Evolutionary conservation across 306 rosid genomes (phyloP).

Genomic region (Cucumis hystrix): DNA sequence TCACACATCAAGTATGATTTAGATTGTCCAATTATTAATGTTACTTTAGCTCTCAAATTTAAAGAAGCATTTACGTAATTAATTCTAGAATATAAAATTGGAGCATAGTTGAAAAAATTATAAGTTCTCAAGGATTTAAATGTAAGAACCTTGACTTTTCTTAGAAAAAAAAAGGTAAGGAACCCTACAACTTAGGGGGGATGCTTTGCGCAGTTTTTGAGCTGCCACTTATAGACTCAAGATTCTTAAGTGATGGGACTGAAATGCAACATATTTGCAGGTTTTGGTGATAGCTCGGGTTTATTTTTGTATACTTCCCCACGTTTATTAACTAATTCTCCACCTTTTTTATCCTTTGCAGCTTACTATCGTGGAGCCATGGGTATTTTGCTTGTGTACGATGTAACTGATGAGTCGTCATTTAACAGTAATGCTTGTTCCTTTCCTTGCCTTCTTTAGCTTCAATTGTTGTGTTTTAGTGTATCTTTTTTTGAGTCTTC

Average conservation of each 20-base stretch:
- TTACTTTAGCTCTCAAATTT: not conserved
- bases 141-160: not conserved
- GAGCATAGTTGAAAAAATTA: not conserved
- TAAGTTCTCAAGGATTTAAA: not conserved
- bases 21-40: not conserved
- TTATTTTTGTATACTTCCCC: not conserved
- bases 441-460: conserved; percentile 9
- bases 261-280: not conserved
- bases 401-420: conserved; percentile 91
- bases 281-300: not conserved
- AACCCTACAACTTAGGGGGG: not conserved
- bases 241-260: not conserved
- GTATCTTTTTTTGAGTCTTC: not conserved
- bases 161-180: too few species aligned
- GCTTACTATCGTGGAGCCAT: conserved; percentile 98
- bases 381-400: conserved; percentile 97
- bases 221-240: not conserved
- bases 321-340: not conserved
- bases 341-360: conserved; percentile 21
- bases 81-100: not conserved
- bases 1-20: not conserved
- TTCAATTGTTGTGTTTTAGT: conserved; percentile 5
- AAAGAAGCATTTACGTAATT: not conserved
- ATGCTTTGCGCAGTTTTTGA: not conserved
- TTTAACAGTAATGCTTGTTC: conserved; percentile 56